A percentile compares a stretch with the other conserved stretches of the same genome.
Evolutionary conservation across 2,329 filamentous ascomycete genomes (phyloP).

Genomic region (Cordyceps tenuipes): DNA sequence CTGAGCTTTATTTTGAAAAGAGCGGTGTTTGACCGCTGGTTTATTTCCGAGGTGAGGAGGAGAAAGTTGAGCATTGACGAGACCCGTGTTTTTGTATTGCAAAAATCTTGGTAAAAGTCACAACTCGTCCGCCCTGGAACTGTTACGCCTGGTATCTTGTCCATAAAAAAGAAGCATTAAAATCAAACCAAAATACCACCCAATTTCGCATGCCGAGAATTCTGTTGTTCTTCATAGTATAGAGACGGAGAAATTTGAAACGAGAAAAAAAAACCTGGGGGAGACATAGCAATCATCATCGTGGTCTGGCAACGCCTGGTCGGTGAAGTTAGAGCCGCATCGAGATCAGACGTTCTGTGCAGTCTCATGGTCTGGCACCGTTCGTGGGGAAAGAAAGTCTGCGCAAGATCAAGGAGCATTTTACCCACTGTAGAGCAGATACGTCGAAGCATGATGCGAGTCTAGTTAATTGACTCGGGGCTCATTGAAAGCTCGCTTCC

Average conservation of each 20-base stretch:
- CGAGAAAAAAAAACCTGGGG: neutral
- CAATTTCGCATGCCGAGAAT: neutral
- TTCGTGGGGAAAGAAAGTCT: neutral
- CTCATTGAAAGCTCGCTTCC: conserved; percentile 3
- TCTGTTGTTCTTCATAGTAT: neutral
- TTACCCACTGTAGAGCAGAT: neutral
- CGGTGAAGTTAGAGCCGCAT: neutral
- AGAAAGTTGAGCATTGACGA: neutral
- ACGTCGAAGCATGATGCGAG: too few species aligned
- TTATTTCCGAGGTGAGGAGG: neutral
- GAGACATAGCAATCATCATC: neutral
- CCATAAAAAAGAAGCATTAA: neutral
- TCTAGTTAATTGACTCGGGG: neutral
- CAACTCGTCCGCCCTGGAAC: neutral
- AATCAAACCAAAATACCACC: neutral
- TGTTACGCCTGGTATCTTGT: neutral
- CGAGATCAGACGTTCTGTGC: neutral
- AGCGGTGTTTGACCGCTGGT: neutral
- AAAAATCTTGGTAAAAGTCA: neutral
- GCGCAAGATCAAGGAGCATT: neutral
- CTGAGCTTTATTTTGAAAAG: neutral
- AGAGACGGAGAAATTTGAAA: neutral
- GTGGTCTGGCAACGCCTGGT: neutral
- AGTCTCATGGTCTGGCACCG: neutral
- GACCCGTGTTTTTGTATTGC: neutral